Base-by-base conservation (phyloP, 164 flowering plant species). In the Annona squamosa region DNA sequence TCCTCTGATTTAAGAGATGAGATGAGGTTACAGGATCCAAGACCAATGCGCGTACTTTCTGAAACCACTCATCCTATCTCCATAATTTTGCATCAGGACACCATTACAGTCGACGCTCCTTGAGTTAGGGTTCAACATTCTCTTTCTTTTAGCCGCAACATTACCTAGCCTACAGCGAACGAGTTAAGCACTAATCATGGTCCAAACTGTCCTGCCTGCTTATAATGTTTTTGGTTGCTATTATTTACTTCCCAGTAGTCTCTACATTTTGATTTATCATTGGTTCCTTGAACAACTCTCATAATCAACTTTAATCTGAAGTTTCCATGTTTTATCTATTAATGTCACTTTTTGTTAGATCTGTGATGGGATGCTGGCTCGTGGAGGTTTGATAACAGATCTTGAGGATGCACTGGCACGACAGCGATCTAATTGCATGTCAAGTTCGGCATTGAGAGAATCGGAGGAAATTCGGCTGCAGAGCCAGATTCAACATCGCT, bases 331-430 rank as follows among this genome's bases (percentile, higher is more conserved):
- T 52, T 52, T 52, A 16, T 2, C 13, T 52, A 9, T 10, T 5
- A 9, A 52, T 52, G 13, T 52, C 13, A 10, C 41, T 57, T 70
- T 62, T 62, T 72, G 16, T 45, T 87, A 88, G 97, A 84, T 67
- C 72, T 77, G 56, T 46, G 41, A 64, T 78, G 81, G 56, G 13
- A 62, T 43, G 67, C 74, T 81, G n/a, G 61, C 59, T 71, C 59
- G 68, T 72, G 87, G 84, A 37, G 86, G 86, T 81, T 80, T 92
- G 74, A 78, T 95, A 71, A 64, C 80, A 57, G 92, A 89, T 7
- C 81, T 95, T 71, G 89, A 88, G 80, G 91, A 90, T 82, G 96
- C 97, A 26, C 75, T 95, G 65, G 73, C 80, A 63, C 82, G 78
- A 76, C 94, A 89, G 73, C 80, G 93, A 5, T 46, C 86, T 9